Percentiles rank a stretch among this genome's conserved stretches.
These are phyloP conservation scores for Cryptosporidium baileyi DNA, from an alignment of 169 alveolate species.

Conservation along the genomic window DNA sequence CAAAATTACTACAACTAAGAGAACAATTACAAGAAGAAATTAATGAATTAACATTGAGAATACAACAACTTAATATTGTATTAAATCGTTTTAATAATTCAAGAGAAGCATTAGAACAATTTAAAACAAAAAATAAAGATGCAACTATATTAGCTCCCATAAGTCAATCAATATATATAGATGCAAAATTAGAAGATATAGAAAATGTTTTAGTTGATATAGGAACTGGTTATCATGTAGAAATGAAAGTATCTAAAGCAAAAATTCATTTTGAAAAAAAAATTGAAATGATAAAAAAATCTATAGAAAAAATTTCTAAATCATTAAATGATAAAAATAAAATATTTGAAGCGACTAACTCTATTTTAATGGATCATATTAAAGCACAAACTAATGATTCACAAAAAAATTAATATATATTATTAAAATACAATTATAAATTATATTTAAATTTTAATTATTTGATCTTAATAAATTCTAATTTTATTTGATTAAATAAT, in stretches of 20 bases:
- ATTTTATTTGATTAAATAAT: not conserved
- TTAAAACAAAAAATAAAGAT: conserved; percentile 50
- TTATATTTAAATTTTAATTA: too few species aligned
- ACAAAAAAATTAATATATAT: not conserved
- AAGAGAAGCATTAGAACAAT: conserved; percentile 33
- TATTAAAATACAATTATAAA: too few species aligned
- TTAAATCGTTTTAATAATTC: conserved; percentile 22
- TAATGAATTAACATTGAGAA: conserved; percentile 12
- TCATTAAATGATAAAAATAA: conserved; percentile 36
- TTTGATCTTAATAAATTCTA: too few species aligned
- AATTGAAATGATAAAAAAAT: conserved; percentile 44
- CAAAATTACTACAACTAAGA: conserved; percentile 52
- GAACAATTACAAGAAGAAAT: conserved; percentile 54
- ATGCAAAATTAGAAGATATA: conserved; percentile 25
- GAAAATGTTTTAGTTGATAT: conserved; percentile 56
- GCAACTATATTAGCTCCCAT: conserved; percentile 31
- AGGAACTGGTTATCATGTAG: conserved; percentile 67
- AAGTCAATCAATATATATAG: conserved; percentile 55
- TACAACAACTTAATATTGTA: conserved; percentile 40
- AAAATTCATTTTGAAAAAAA: conserved; percentile 46
- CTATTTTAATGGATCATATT: conserved; percentile 29
- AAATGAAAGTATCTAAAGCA: conserved; percentile 25
- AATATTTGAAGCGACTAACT: conserved; percentile 54
- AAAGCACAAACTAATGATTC: conserved; percentile 12
- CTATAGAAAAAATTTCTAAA: conserved; percentile 41